Evolutionary conservation across 768 basidiomycete species (phyloP).

Genomic region (Collybiopsis confluens): DNA sequence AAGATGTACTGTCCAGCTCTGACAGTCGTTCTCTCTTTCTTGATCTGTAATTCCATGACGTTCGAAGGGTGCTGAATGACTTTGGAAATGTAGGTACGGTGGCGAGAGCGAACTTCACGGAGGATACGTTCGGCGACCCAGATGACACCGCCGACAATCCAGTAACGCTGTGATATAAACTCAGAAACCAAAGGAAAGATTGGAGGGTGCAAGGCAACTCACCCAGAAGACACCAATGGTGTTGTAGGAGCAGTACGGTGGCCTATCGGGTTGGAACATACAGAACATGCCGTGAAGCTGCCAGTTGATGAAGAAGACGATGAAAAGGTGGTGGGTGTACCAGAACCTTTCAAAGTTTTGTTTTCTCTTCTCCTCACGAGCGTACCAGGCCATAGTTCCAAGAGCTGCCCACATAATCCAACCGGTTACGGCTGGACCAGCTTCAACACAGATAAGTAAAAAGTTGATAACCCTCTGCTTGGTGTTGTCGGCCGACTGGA

Average conservation of each 20-base stretch:
- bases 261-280: constrained; percentile 89
- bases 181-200: constrained; percentile 3
- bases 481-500: constrained; percentile 47
- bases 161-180: constrained; percentile 60
- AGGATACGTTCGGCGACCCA: constrained; percentile 87
- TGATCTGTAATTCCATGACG: constrained; percentile 94
- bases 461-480: constrained; percentile 64
- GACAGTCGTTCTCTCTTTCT: constrained; percentile 85
- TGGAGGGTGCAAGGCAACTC: constrained; percentile 20
- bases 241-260: constrained; percentile 83
- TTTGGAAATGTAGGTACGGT: constrained; percentile 89
- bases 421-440: constrained; percentile 78
- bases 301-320: constrained; percentile 91
- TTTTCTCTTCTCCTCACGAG: constrained; percentile 73
- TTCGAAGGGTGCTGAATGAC: constrained; percentile 94
- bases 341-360: constrained; percentile 86
- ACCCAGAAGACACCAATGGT: constrained; percentile 96
- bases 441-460: constrained; percentile 73
- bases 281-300: constrained; percentile 97
- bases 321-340: constrained; percentile 86
- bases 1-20: constrained; percentile 94
- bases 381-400: constrained; percentile 79
- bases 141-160: constrained; percentile 82
- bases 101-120: constrained; percentile 87
- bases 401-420: constrained; percentile 84